Evolutionary conservation across 805 yeast genomes (phyloP).

Genomic region (Kodamaea restingae): DNA sequence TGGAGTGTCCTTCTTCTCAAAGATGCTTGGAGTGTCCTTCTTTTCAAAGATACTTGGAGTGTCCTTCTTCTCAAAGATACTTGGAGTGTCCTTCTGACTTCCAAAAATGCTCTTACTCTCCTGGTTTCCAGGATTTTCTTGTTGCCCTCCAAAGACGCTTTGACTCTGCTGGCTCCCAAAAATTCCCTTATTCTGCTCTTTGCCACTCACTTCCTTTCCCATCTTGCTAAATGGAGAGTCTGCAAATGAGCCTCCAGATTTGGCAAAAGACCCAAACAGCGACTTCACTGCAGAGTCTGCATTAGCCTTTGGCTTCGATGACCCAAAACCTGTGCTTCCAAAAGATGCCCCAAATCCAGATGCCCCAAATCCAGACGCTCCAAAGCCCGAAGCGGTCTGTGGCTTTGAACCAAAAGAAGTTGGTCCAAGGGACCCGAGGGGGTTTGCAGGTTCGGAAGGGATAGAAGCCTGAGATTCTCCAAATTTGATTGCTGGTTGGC

Average conservation of each 20-base stretch:
- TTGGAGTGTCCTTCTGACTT: too few species aligned
- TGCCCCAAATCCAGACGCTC: slow-evolving; percentile 13
- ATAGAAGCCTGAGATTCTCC: too few species aligned
- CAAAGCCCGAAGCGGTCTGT: slow-evolving; percentile 1
- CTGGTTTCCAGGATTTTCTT: not conserved
- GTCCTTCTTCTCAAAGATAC: not conserved
- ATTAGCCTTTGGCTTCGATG: not conserved
- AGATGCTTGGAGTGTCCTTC: not conserved
- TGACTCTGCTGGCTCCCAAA: too few species aligned
- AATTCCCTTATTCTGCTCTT: too few species aligned
- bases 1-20: not conserved
- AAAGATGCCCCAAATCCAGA: not conserved
- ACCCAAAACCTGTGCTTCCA: not conserved
- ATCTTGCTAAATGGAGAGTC: too few species aligned
- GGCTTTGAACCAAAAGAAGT: slow-evolving; percentile 3
- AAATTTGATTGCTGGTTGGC: too few species aligned
- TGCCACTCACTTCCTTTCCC: not conserved
- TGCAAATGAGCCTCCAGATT: not conserved
- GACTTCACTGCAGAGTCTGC: slow-evolving; percentile 1
- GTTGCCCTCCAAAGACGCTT: too few species aligned
- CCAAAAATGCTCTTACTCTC: not conserved
- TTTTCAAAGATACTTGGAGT: not conserved
- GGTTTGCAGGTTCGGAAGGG: too few species aligned
- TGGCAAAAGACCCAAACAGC: slow-evolving; percentile 1
- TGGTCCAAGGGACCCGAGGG: slow-evolving; percentile 3